Evolutionary conservation across 2,329 filamentous ascomycete species (phyloP), one percentile per base, ranked within the genome.

Genomic region (Aureobasidium sp.): DNA sequence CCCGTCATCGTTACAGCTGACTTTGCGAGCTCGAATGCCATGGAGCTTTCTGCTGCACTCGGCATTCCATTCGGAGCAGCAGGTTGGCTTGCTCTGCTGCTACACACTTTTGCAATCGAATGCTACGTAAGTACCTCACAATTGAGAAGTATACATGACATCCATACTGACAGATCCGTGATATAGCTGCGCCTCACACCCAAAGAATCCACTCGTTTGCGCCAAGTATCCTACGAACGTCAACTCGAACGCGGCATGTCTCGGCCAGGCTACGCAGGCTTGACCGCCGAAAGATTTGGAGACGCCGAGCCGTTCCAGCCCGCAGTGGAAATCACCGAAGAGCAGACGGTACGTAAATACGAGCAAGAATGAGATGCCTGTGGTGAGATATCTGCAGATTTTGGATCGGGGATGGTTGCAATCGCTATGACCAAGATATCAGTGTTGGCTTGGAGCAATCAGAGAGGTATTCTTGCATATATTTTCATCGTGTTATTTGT

Each of bases 221-320:
- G 83, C 11, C 74, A 77, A n/a, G 75, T 85, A 1, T 82, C 79
- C 5, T 84, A 82, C 65, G 77, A 83, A 67, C 74, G 78, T 45
- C 83, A 86, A 66, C 64, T 83, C 7, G 81, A 81, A 64, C 77
- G 79, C 4, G 82, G 82, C 0, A 77, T 80, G 70, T 74, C 68
- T 45, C 73, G 76, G 16, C 78, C 82, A 0, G 81, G 79, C 0
- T 74, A 74, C 27, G 75, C 76, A 3, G 81, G 80, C 1, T 66
- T 79, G 45, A 79, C 77, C 1, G 72, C 67, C 3, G 77, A 80
- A 65, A 69, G 72, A 3, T 67, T 67, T 10, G 68, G 68, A 2
- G 68, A 70, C 45, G 65, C 73, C 3, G 58, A 36, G 8, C 62
- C 63, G 6, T 67, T 48, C 16, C 36, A 39, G 34, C 58, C 59